A percentile compares a stretch with the other conserved stretches of the same genome.
These are phyloP conservation scores for Wakefieldia striispora DNA, from an alignment of 768 basidiomycete species.

Conservation along the genomic window DNA sequence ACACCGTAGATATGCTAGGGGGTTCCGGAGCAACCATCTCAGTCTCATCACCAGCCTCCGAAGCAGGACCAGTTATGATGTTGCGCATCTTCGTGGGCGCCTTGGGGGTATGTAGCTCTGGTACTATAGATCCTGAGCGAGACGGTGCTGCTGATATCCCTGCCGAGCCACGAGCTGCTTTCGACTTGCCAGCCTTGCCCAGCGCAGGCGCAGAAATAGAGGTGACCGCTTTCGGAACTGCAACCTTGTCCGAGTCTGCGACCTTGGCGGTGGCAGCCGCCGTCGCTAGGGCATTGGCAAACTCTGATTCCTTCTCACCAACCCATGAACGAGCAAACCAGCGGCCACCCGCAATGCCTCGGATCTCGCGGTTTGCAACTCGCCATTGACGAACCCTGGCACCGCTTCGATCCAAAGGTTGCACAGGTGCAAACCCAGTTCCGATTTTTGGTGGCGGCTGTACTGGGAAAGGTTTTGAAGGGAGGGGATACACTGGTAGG, in stretches of 20 bases:
- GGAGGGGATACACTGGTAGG: slow-evolving; percentile 72
- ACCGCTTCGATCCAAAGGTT: slow-evolving; percentile 63
- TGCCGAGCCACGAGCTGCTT: slow-evolving; percentile 36
- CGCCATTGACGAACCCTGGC: slow-evolving; percentile 72
- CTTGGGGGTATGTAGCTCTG: slow-evolving; percentile 44
- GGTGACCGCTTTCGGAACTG: slow-evolving; percentile 36
- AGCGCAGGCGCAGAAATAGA: slow-evolving; percentile 48
- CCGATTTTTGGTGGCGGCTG: slow-evolving; percentile 76
- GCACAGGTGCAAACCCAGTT: slow-evolving; percentile 64
- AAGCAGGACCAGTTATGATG: slow-evolving; percentile 49
- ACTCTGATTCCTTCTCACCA: slow-evolving; percentile 78
- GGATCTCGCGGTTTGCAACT: slow-evolving; percentile 69
- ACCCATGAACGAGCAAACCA: slow-evolving; percentile 83
- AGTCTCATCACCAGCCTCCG: slow-evolving; percentile 50
- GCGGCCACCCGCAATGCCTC: slow-evolving; percentile 79
- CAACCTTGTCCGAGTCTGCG: slow-evolving; percentile 28
- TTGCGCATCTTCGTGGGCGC: slow-evolving; percentile 69
- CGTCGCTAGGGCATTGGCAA: slow-evolving; percentile 38
- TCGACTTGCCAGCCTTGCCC: slow-evolving; percentile 43
- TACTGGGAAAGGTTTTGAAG: slow-evolving; percentile 79
- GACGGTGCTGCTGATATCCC: slow-evolving; percentile 53
- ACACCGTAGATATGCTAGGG: slow-evolving; percentile 12
- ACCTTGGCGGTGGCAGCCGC: slow-evolving; percentile 27
- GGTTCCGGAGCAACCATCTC: slow-evolving; percentile 33
- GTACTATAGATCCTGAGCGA: slow-evolving; percentile 52